Base-by-base conservation (phyloP, 2,329 filamentous ascomycete genomes). In the Tympanopsis confertula region DNA sequence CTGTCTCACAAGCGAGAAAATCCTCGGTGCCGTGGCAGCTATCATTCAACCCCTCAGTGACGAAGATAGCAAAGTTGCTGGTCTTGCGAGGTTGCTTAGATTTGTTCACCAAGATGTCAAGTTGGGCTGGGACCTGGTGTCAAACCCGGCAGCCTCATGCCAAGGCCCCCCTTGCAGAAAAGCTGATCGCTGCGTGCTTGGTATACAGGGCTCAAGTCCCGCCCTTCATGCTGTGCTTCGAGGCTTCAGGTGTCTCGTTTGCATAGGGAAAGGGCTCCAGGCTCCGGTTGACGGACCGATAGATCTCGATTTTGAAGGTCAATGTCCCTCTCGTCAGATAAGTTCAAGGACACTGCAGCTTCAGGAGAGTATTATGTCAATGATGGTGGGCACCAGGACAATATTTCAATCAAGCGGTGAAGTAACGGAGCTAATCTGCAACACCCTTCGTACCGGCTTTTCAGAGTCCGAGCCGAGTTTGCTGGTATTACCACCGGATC, bases 401-500 rank as follows among this genome's bases (percentile, higher is more conserved):
- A 50, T 71, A 0, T 78, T 86, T 35, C 68, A 64, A 3, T 59
- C 57, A 2, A 76, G 72, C 40, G 70, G 74, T 17, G 85, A 88
- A 45, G 70, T 86, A 10, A 69, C 82, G 17, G 83, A 88, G 49
- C 68, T 74, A 3, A 75, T 80, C 22, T 91, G 85, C 57, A 69
- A 68, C 40, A 73, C 88, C 35, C 66, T 89, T 36, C 74, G 78
- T 29, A 72, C 77, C 15, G 86, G 86, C 0, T 88, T 88, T 49
- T 78, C 78, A 1, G 86, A 93, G 54, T 71, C 68, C 0, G 71
- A 77, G 19, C 74, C 81, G 3, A 85, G 85, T 0, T 82, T 84
- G 1, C 89, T 91, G 47, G 83, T 88, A 5, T 75, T 93, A 42
- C 70, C 79, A 3, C 67, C 81, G 0, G 61, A 68, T 1, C 66